These are phyloP conservation scores for Asparagopsis taxiformis DNA, from an alignment of 31 red algal species.

Conservation along the genomic window DNA sequence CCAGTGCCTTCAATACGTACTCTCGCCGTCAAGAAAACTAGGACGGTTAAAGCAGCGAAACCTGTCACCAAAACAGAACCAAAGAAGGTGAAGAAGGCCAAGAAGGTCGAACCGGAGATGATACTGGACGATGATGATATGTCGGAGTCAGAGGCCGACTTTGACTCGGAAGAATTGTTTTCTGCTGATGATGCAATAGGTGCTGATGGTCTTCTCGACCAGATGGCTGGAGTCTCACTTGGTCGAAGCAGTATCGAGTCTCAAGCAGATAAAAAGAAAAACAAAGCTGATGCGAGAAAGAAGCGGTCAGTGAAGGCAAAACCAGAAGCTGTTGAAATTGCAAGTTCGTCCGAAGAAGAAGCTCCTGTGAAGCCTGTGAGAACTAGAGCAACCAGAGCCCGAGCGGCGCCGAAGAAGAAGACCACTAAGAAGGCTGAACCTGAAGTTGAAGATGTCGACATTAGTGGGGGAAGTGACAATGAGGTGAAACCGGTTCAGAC, in stretches of 20 bases:
- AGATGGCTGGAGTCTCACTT: neutral
- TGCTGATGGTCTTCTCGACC: constrained; percentile 1
- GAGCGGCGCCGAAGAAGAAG: neutral
- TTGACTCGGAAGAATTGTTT: constrained; percentile 25
- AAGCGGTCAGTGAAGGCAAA: neutral
- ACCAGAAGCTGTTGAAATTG: neutral
- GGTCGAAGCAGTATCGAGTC: neutral
- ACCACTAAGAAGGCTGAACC: neutral
- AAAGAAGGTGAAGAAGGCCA: neutral
- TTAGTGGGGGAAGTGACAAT: neutral
- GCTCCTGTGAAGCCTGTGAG: neutral
- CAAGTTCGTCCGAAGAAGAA: neutral
- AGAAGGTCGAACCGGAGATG: neutral
- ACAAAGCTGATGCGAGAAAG: neutral
- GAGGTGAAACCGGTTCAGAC: neutral
- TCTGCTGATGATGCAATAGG: constrained; percentile 2
- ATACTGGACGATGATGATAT: constrained; percentile 8
- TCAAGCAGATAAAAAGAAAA: neutral
- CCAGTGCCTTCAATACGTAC: constrained; percentile 24
- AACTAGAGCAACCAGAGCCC: neutral
- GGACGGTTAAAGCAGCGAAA: constrained; percentile 3
- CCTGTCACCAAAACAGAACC: neutral
- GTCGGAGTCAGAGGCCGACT: neutral
- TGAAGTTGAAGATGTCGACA: neutral
- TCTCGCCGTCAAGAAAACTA: constrained; percentile 7